phyloP scores from a whole-genome alignment of 1,284 basidiomycete species.

The Paramarasmius palmivorus region DNA sequence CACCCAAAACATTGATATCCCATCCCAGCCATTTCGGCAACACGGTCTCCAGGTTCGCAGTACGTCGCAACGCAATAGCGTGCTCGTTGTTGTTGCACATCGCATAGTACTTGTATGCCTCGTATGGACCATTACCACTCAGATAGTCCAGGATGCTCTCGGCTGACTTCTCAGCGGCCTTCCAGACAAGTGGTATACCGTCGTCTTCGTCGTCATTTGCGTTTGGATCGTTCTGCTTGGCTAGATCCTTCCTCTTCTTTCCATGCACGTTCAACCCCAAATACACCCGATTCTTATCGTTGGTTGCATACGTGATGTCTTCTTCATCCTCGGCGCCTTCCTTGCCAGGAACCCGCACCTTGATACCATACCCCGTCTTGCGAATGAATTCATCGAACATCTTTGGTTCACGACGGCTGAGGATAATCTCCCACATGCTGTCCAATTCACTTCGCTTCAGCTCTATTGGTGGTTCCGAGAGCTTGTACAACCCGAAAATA shows the following conservation, averaged over 20 bases:
- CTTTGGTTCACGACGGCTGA: slow-evolving; percentile 40
- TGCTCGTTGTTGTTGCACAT: slow-evolving; percentile 37
- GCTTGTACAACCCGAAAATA: slow-evolving; percentile 42
- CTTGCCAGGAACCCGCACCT: slow-evolving; percentile 27
- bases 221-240: slow-evolving; percentile 46
- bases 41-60: slow-evolving; percentile 36
- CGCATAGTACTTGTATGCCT: slow-evolving; percentile 43
- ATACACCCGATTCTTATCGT: slow-evolving; percentile 47
- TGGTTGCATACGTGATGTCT: slow-evolving; percentile 24
- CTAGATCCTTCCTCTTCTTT: slow-evolving; percentile 56
- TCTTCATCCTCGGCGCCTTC: slow-evolving; percentile 21
- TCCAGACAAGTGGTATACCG: slow-evolving; percentile 38
- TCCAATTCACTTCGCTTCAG: slow-evolving; percentile 14
- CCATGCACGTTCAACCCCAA: slow-evolving; percentile 60
- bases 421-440: slow-evolving; percentile 26
- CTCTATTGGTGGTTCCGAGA: slow-evolving; percentile 27
- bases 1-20: slow-evolving; percentile 42
- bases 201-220: slow-evolving; percentile 20
- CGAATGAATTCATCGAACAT: slow-evolving; percentile 59
- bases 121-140: slow-evolving; percentile 28
- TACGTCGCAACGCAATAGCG: slow-evolving; percentile 38
- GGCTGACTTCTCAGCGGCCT: slow-evolving; percentile 34
- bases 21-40: slow-evolving; percentile 52
- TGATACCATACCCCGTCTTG: slow-evolving; percentile 47
- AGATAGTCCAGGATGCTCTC: slow-evolving; percentile 48